A percentile compares a stretch with the other conserved stretches of the same genome.
phyloP scores from a whole-genome alignment of 2,329 filamentous ascomycete genomes.

The Xylariaceae sp. region DNA sequence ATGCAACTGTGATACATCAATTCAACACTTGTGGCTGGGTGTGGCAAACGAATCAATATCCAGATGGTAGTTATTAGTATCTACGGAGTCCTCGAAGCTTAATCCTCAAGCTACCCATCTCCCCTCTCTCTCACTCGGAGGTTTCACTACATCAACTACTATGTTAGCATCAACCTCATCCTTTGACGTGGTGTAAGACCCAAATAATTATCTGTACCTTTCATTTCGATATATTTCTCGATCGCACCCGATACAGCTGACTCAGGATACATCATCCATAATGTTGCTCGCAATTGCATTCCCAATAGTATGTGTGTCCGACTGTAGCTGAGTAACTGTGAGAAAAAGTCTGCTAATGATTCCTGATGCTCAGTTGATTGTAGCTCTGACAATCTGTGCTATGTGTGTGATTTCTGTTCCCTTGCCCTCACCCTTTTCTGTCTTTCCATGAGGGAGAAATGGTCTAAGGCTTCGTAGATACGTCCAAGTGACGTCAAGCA shows the following conservation, averaged over 20 bases:
- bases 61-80: no score
- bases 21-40: no score
- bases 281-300: slow-evolving; percentile 11
- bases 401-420: slow-evolving; percentile 9
- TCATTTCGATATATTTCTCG: no score
- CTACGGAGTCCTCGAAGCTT: no score
- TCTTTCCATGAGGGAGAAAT: not conserved
- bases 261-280: slow-evolving; percentile 5
- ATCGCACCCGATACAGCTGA: no score
- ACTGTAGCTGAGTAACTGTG: not conserved
- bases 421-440: not conserved
- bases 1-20: no score
- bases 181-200: no score
- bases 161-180: not conserved
- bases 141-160: no score
- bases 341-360: slow-evolving; percentile 3
- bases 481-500: slow-evolving; percentile 27
- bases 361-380: slow-evolving; percentile 12
- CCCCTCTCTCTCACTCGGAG: no score
- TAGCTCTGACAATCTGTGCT: slow-evolving; percentile 15
- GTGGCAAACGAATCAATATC: no score
- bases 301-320: slow-evolving; percentile 6
- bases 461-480: slow-evolving; percentile 22
- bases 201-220: no score
- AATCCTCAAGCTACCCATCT: no score